Evolutionary conservation across 2,329 filamentous ascomycete genomes (phyloP).

Genomic region (Sporothrix humicola): DNA sequence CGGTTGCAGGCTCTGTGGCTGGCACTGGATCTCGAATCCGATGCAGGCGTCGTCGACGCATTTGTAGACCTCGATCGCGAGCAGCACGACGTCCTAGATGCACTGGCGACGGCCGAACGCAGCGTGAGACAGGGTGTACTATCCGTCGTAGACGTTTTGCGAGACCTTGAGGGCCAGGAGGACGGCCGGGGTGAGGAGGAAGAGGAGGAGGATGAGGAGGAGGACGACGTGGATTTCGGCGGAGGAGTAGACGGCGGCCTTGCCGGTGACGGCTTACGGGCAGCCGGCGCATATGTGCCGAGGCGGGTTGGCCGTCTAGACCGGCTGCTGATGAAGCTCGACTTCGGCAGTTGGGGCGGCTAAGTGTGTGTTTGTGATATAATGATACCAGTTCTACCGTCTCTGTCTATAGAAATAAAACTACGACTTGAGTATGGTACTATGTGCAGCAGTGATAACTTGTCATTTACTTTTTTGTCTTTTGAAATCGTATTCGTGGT

Average conservation of each 20-base stretch:
- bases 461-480: too few relatives aligned
- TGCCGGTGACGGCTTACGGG: constrained; percentile 45
- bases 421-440: neutral
- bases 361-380: constrained; percentile 11
- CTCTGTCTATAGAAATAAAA: neutral
- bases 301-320: constrained; percentile 80
- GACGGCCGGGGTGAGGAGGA: constrained; percentile 43
- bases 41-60: constrained; percentile 80
- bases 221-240: constrained; percentile 36
- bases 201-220: constrained; percentile 50
- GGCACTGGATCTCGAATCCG: constrained; percentile 78
- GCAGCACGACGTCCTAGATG: constrained; percentile 68
- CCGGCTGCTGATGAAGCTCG: constrained; percentile 87
- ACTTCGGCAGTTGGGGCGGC: constrained; percentile 65
- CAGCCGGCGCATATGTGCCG: constrained; percentile 67
- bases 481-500: too few relatives aligned
- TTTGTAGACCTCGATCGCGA: constrained; percentile 74
- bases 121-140: constrained; percentile 72
- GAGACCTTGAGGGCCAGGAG: constrained; percentile 46
- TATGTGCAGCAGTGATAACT: too few relatives aligned
- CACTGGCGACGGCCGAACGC: constrained; percentile 67
- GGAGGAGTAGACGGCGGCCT: constrained; percentile 46
- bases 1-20: constrained; percentile 78
- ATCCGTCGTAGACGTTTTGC: constrained; percentile 64
- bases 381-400: neutral